Evolutionary conservation across 768 basidiomycete genomes (phyloP).

Genomic region (Amanita pallidorosea): DNA sequence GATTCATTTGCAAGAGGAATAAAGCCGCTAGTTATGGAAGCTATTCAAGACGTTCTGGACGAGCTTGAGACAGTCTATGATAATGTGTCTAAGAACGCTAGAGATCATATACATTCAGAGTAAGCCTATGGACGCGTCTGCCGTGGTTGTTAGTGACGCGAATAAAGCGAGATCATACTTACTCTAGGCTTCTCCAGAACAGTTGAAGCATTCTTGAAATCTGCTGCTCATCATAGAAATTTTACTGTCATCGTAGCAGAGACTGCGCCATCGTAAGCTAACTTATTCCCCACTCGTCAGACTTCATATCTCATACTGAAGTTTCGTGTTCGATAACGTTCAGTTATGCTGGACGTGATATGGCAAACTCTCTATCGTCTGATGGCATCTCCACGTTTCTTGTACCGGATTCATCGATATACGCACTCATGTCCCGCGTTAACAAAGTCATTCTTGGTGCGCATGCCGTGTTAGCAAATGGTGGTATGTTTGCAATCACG

Average conservation of each 20-base stretch:
- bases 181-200: slow-evolving; percentile 93
- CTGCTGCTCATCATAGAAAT: slow-evolving; percentile 82
- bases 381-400: slow-evolving; percentile 91
- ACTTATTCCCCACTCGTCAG: slow-evolving; percentile 23
- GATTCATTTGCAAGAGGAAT: slow-evolving; percentile 69
- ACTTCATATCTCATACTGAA: neutral
- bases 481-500: slow-evolving; percentile 85
- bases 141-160: neutral
- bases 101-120: slow-evolving; percentile 98
- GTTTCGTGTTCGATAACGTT: neutral
- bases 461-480: slow-evolving; percentile 94
- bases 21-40: slow-evolving; percentile 93
- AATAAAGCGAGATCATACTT: slow-evolving; percentile 20
- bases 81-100: slow-evolving; percentile 87
- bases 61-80: slow-evolving; percentile 96
- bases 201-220: slow-evolving; percentile 87
- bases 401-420: slow-evolving; percentile 92
- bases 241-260: slow-evolving; percentile 96
- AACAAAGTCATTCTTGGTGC: slow-evolving; percentile 95
- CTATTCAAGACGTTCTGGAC: slow-evolving; percentile 91
- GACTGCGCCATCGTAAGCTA: slow-evolving; percentile 80
- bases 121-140: slow-evolving; percentile 27
- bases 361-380: slow-evolving; percentile 73
- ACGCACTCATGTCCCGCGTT: slow-evolving; percentile 91
- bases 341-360: slow-evolving; percentile 77